Evolutionary conservation across 306 rosid genomes (phyloP).

Genomic region (Castanospermum australe): DNA sequence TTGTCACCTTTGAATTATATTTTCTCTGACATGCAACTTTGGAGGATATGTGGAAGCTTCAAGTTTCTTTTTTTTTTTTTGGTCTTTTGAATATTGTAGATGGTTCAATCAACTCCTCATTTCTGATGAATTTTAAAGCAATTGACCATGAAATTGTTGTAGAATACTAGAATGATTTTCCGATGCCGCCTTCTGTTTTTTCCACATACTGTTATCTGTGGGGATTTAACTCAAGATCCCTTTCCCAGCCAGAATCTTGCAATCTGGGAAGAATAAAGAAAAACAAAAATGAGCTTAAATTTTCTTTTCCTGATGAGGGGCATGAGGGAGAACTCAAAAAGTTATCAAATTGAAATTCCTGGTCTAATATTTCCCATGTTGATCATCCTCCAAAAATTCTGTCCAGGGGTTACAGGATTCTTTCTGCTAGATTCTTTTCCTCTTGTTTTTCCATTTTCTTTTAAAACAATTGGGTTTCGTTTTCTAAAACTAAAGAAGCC

Average conservation of each 20-base stretch:
- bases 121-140: conserved; percentile 8
- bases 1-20: neutral
- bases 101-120: neutral
- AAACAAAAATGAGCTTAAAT: neutral
- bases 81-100: neutral
- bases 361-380: neutral
- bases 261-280: neutral
- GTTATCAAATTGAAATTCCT: neutral
- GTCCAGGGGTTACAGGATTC: conserved; percentile 24
- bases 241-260: conserved; percentile 2
- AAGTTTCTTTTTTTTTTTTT: neutral
- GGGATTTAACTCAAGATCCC: neutral
- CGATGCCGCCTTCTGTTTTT: neutral
- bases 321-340: neutral
- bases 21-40: conserved; percentile 38
- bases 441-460: neutral
- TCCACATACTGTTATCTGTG: neutral
- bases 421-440: conserved; percentile 30
- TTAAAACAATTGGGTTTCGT: neutral
- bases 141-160: conserved; percentile 5
- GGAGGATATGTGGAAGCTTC: conserved; percentile 5
- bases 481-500: neutral
- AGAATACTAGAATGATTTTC: neutral
- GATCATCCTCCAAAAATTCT: neutral
- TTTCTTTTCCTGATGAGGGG: neutral